Evolutionary conservation across 371 early-diverging fungal species (phyloP).

Genomic region (Umbelopsis sp.): DNA sequence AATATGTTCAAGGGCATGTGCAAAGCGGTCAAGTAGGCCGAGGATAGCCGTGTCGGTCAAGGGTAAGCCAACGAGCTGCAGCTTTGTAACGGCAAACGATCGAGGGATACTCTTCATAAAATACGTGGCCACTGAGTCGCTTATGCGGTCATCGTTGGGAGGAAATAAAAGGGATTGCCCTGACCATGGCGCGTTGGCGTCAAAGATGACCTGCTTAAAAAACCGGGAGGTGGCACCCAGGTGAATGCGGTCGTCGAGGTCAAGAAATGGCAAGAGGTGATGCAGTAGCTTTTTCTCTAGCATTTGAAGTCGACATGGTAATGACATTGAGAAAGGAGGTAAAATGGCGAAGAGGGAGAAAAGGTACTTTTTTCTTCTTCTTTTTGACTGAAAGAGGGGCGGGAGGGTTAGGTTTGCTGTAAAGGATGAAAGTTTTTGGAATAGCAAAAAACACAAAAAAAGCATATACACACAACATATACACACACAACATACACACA

Average conservation of each 20-base stretch:
- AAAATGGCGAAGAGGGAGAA: not conserved
- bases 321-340: slow-evolving; percentile 2
- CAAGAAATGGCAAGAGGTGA: slow-evolving; percentile 5
- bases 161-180: slow-evolving; percentile 5
- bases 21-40: slow-evolving; percentile 7
- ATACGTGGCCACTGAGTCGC: slow-evolving; percentile 11
- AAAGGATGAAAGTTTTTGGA: no score
- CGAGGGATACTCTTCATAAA: slow-evolving; percentile 18
- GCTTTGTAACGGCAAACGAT: slow-evolving; percentile 1
- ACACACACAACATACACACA: not conserved
- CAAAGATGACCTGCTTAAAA: slow-evolving; percentile 13
- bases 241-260: slow-evolving; percentile 5
- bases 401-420: no score
- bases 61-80: slow-evolving; percentile 4
- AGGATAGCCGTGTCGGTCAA: slow-evolving; percentile 16
- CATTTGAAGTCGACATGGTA: slow-evolving; percentile 5
- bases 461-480: not conserved
- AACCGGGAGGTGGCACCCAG: not conserved
- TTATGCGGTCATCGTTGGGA: slow-evolving; percentile 2
- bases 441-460: no score
- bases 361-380: not conserved
- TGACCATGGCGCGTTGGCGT: slow-evolving; percentile 13
- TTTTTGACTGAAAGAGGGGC: not conserved
- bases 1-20: slow-evolving; percentile 16
- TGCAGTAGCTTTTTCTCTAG: slow-evolving; percentile 1